Conservation (phyloP, 2,329 filamentous ascomycete species). For the Fusarium armeniacum region DNA sequence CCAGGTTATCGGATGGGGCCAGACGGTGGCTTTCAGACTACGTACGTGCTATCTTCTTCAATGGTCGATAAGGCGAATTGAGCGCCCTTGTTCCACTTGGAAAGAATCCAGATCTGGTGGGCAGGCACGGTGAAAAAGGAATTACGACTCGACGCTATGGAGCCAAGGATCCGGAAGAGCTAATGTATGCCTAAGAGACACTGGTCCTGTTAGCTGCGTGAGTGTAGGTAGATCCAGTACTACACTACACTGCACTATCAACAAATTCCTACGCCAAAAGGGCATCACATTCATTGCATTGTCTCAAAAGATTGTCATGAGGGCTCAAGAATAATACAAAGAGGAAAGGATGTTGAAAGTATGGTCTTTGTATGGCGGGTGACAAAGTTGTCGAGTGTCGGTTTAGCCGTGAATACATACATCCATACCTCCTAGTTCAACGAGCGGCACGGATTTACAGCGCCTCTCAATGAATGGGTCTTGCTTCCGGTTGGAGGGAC, state of each 20-base stretch:
- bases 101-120: slow-evolving; percentile 18
- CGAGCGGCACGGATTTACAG: slow-evolving; percentile 33
- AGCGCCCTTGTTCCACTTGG: slow-evolving; percentile 35
- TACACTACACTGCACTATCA: slow-evolving; percentile 15
- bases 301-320: slow-evolving; percentile 26
- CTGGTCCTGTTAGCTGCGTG: slow-evolving; percentile 5
- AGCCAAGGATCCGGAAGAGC: slow-evolving; percentile 34
- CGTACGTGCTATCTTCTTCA: slow-evolving; percentile 40
- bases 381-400: slow-evolving; percentile 21
- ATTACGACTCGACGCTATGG: slow-evolving; percentile 23
- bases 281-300: slow-evolving; percentile 18
- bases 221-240: slow-evolving; percentile 4
- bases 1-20: slow-evolving; percentile 49
- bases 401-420: slow-evolving; percentile 27
- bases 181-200: slow-evolving; percentile 23
- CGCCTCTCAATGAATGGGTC: slow-evolving; percentile 42
- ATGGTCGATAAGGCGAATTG: slow-evolving; percentile 41
- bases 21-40: slow-evolving; percentile 49
- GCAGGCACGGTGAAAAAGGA: slow-evolving; percentile 29
- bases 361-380: slow-evolving; percentile 20
- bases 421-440: slow-evolving; percentile 14
- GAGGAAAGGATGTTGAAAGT: slow-evolving; percentile 12
- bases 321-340: slow-evolving; percentile 13
- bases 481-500: slow-evolving; percentile 45
- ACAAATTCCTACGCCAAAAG: slow-evolving; percentile 3